Conservation (phyloP, 495 filamentous ascomycete genomes). For the Daldinia bambusicola region DNA sequence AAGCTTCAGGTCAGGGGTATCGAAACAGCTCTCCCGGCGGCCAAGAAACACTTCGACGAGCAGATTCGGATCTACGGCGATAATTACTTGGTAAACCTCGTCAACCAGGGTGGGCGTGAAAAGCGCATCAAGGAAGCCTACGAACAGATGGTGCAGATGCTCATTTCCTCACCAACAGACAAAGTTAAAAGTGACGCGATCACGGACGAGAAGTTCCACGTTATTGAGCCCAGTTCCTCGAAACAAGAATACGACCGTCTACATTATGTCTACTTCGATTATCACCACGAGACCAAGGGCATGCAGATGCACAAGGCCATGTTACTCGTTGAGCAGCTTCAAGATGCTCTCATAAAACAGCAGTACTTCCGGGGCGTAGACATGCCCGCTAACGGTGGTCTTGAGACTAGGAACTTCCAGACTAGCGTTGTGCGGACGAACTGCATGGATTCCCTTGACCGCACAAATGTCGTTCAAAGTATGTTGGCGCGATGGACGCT, state of each 20-base stretch:
- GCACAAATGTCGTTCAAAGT: constrained; percentile 96
- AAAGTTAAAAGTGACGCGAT: constrained; percentile 62
- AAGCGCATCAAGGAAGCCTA: constrained; percentile 88
- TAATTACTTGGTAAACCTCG: constrained; percentile 94
- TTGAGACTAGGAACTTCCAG: constrained; percentile 83
- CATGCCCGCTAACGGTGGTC: constrained; percentile 76
- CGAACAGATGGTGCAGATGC: constrained; percentile 80
- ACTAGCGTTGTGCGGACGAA: constrained; percentile 92
- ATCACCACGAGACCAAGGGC: constrained; percentile 95
- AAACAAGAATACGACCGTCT: constrained; percentile 78
- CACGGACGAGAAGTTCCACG: constrained; percentile 81
- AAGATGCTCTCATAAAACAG: constrained; percentile 74
- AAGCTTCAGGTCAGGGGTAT: constrained; percentile 86
- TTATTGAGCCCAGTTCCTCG: constrained; percentile 70
- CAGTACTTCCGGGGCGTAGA: constrained; percentile 94
- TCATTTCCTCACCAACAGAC: constrained; percentile 76
- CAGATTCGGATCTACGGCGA: constrained; percentile 94
- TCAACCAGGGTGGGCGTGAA: constrained; percentile 94
- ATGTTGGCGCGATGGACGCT: constrained; percentile 90
- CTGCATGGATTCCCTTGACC: constrained; percentile 99
- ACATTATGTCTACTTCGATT: constrained; percentile 98
- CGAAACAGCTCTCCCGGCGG: constrained; percentile 81
- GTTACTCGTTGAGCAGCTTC: constrained; percentile 82
- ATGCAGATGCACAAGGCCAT: constrained; percentile 92
- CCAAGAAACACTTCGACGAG: constrained; percentile 86